Evolutionary conservation across 352 stramenopile genomes (phyloP), one percentile per base, ranked within the genome.

Genomic region (Phytophthora parvispora): DNA sequence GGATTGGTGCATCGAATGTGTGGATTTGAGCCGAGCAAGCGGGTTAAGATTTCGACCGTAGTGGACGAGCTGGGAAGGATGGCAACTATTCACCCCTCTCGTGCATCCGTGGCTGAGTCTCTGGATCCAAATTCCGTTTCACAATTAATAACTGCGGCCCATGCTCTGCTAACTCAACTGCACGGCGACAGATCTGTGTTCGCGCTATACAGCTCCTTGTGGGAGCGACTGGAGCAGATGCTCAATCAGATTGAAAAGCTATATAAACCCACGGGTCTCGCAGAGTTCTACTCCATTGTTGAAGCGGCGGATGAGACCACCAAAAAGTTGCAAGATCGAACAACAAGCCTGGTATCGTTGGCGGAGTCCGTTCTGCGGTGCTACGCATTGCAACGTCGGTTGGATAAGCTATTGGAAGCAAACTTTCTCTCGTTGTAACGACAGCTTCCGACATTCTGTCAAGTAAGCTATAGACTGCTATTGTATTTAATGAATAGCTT

Each of bases 1-100:
- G 3, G 16, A 12, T 43, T 62, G 13, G 55, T 53, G 10, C n/a
- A 34, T 27, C 28, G 25, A 8, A 55, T 64, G 43, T 64, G 57
- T 8, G 15, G 28, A 9, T 64, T 38, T 8, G 16, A 50, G 25
- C 24, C 24, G 16, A 34, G 10, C 12, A 54, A 54, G 1, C 47
- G 47, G 47, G 20, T 54, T 5, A 54, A 34, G 15, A 54, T 54
- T 36, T 54, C 47, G 18, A 54, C 47, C 10, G 47, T 34, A 8
- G 25, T 54, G 6, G 47, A 38, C 12, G 47, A 54, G 4, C 25
- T 54, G 24, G 47, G 10, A 22, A 54, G 15, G 12, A 10, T 54
- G 24, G 25, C 47, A 10, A 54, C 34, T 29, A 15, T 20, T 48
- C 32, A 40, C 32, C 7, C 18, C 32, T 40, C 32, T 10, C 12